Evolutionary conservation across 495 filamentous ascomycete genomes (phyloP), one percentile per base, ranked within the genome.

Genomic region (Penicillium desertorum): DNA sequence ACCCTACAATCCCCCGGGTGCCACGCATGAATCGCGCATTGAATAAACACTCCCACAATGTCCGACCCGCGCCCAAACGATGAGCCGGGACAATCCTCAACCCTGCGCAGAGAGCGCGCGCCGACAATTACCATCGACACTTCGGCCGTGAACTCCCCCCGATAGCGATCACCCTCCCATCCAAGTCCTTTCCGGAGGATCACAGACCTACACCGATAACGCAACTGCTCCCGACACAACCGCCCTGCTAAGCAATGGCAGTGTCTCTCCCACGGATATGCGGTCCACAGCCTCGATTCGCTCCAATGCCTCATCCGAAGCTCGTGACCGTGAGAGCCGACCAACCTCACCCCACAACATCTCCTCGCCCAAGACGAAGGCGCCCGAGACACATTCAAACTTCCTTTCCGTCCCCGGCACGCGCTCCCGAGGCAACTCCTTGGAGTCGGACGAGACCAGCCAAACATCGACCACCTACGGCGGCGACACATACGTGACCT

Each of bases 281-380:
- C 82, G 84, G 51, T 78, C 75, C 25, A 72, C 81, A 0, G 77
- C 65, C 6, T 76, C 73, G 36, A 72, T 86, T 37, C 82, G 84
- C 50, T 79, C 77, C 20, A 79, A 83, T 32, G 78, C 76, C 51
- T 91, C 89, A 4, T 90, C 90, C 45, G 90, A 96, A 57, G 84
- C 81, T 64, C 81, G 78, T 60, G 87, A 91, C 60, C 82, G 77
- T 64, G 88, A 68, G 55, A 89, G 86, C 65, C 79, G 90, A 52
- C 92, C 91, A n/a, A 91, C 88, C 0, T 96, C 91, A 43, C 88
- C 91, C 0, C 92, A 96, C 71, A 95, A 96, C 73, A 72, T 96
- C 50, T 92, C 90, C 6, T 92, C 88, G 14, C 89, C 87, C 2
- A 74, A 80, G 17, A 70, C 76, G 25, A 80, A 81, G 60, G 71